phyloP scores from a whole-genome alignment of 805 yeast species.

The Ogataea saltuana region DNA sequence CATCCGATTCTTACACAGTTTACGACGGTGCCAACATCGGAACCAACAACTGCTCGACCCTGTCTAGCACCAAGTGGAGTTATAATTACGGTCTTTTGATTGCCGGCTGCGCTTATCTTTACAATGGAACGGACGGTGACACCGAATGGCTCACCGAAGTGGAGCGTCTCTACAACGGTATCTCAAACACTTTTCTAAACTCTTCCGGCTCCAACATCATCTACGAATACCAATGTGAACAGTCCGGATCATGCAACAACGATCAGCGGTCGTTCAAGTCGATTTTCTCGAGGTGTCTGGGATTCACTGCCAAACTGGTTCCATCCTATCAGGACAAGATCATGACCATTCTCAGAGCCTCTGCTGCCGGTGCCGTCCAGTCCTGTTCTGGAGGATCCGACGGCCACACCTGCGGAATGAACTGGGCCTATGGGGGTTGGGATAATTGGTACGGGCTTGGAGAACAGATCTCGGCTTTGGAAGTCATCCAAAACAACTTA shows the following conservation, averaged over 20 bases:
- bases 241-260: constrained; percentile 54
- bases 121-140: constrained; percentile 54
- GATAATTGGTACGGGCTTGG: constrained; percentile 77
- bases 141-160: constrained; percentile 44
- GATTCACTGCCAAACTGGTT: constrained; percentile 54
- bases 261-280: constrained; percentile 79
- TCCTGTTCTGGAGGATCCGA: constrained; percentile 85
- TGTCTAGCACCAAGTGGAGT: constrained; percentile 58
- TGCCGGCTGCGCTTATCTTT: constrained; percentile 70
- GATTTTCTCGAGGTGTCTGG: constrained; percentile 64
- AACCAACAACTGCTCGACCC: constrained; percentile 46
- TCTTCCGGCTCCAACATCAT: constrained; percentile 42
- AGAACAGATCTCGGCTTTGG: constrained; percentile 80
- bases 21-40: constrained; percentile 61
- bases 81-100: constrained; percentile 70
- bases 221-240: constrained; percentile 64
- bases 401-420: constrained; percentile 80
- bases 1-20: constrained; percentile 37
- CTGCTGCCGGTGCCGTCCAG: constrained; percentile 70
- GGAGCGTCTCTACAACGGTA: constrained; percentile 38
- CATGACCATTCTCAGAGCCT: constrained; percentile 34
- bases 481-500: constrained; percentile 52
- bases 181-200: constrained; percentile 45
- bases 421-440: constrained; percentile 64
- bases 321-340: constrained; percentile 50